Conservation (phyloP, 2,329 filamentous ascomycete species). For the Cordyceps tenuipes region DNA sequence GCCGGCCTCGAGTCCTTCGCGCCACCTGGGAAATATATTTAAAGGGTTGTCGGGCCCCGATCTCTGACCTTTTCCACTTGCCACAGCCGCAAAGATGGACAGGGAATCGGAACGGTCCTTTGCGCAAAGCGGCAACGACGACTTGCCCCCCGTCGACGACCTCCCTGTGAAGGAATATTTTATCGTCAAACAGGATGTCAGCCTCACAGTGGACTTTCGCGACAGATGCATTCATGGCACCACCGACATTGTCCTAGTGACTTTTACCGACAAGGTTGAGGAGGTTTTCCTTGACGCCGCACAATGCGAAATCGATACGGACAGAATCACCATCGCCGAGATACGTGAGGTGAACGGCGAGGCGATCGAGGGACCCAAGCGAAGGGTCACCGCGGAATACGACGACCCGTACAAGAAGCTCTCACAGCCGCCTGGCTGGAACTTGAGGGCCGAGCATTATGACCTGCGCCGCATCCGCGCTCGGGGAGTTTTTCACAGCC, state of each 20-base stretch:
- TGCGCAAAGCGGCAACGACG: slow-evolving; percentile 24
- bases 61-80: neutral
- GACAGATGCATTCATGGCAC: slow-evolving; percentile 66
- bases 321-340: slow-evolving; percentile 43
- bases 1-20: neutral
- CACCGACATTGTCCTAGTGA: slow-evolving; percentile 71
- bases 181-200: slow-evolving; percentile 77
- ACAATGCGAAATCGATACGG: slow-evolving; percentile 49
- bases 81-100: neutral
- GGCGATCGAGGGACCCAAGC: slow-evolving; percentile 26
- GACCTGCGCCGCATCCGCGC: slow-evolving; percentile 63
- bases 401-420: slow-evolving; percentile 61
- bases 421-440: slow-evolving; percentile 50
- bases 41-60: neutral
- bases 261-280: slow-evolving; percentile 49
- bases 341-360: slow-evolving; percentile 29
- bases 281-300: slow-evolving; percentile 54
- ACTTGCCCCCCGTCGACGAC: slow-evolving; percentile 27
- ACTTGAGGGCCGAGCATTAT: slow-evolving; percentile 65
- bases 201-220: slow-evolving; percentile 81
- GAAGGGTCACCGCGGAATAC: slow-evolving; percentile 37
- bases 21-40: neutral
- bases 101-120: slow-evolving; percentile 15
- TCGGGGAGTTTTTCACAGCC: slow-evolving; percentile 42
- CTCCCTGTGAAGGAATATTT: slow-evolving; percentile 33